These are phyloP conservation scores for Umbilicus rupestris DNA, from an alignment of 164 flowering plant genomes.

Conservation along the genomic window DNA sequence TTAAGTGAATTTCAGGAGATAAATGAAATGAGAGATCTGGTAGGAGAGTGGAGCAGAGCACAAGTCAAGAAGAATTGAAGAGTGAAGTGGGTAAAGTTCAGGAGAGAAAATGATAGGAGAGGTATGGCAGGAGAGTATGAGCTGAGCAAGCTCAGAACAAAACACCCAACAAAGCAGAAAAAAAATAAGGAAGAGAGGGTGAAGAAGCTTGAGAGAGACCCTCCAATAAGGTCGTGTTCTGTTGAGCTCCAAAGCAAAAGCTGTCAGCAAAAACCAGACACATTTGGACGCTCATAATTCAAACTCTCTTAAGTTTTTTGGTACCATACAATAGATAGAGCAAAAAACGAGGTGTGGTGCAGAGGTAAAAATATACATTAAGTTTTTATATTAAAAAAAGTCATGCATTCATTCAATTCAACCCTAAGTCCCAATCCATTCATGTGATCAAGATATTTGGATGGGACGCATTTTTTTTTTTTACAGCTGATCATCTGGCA, in stretches of 20 bases:
- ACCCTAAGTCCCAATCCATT: not conserved
- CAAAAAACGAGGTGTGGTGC: too few species aligned
- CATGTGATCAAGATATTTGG: not conserved
- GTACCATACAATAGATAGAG: too few species aligned
- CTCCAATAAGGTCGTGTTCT: not conserved
- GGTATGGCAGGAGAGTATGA: too few species aligned
- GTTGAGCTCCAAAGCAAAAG: not conserved
- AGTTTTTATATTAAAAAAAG: not conserved
- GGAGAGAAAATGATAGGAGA: too few species aligned
- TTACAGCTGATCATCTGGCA: not conserved
- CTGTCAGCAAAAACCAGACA: conserved; percentile 3
- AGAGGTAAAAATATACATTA: not conserved
- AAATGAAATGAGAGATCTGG: not conserved
- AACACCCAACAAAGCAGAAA: not conserved
- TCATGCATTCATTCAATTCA: conserved; percentile 1
- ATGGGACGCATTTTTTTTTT: not conserved
- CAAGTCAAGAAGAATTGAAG: too few species aligned
- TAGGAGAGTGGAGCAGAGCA: too few species aligned
- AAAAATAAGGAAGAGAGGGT: not conserved
- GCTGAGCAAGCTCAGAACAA: not conserved
- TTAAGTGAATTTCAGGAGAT: too few species aligned
- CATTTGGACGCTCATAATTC: not conserved
- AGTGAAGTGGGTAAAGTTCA: too few species aligned
- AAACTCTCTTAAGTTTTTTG: not conserved
- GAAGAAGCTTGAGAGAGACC: not conserved